phyloP scores from a whole-genome alignment of 129 eudicot genomes.

The Arctium minus region DNA sequence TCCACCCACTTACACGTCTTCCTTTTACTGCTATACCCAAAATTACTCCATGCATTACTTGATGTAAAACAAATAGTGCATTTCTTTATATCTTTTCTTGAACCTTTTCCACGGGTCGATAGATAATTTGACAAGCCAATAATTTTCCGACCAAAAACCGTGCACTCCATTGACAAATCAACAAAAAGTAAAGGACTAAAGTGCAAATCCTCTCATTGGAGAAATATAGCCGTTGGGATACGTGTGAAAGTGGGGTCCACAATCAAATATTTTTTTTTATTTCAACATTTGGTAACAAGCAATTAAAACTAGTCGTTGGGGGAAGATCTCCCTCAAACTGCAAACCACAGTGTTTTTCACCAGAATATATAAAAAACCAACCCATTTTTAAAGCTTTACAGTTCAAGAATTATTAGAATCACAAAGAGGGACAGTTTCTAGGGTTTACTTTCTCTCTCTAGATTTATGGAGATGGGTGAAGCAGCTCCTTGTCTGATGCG shows the following conservation, averaged over 20 bases:
- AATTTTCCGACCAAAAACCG: too few species aligned
- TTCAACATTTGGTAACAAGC: neutral
- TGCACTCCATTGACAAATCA: too few species aligned
- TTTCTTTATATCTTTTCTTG: too few species aligned
- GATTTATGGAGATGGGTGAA: conserved; percentile 50
- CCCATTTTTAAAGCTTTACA: neutral
- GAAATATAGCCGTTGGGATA: conserved; percentile 22
- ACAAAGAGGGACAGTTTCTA: neutral
- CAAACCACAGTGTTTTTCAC: conserved; percentile 3
- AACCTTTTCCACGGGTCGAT: too few species aligned
- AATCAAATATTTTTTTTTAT: neutral
- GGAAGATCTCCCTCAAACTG: conserved; percentile 6
- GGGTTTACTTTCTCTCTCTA: conserved; percentile 16
- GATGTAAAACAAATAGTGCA: too few species aligned
- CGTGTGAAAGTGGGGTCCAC: conserved; percentile 6
- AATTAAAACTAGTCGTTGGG: conserved; percentile 44
- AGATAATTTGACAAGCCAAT: too few species aligned
- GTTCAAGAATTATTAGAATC: neutral
- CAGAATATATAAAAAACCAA: neutral
- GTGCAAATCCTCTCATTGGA: neutral
- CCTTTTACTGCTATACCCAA: too few species aligned
- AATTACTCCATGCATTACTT: too few species aligned
- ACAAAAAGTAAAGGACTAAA: neutral
- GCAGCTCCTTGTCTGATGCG: conserved; percentile 53
- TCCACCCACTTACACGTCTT: too few species aligned